Conservation (phyloP, 225 moss, liverwort and hornwort species). For the Ulota crispa region DNA sequence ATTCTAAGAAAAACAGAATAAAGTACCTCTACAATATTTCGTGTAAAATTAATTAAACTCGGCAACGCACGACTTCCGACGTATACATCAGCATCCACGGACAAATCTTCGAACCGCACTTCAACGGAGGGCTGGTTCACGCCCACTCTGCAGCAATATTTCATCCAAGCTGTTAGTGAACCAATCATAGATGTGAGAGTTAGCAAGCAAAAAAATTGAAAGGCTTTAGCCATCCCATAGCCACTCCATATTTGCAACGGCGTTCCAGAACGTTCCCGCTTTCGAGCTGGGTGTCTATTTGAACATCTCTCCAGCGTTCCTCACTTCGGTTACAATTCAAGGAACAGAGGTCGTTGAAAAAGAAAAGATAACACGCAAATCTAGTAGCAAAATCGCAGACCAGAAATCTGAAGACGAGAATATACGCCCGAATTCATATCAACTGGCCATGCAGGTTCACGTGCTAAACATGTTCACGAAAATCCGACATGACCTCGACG, state of each 20-base stretch:
- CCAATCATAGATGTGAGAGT: neutral
- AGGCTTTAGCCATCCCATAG: neutral
- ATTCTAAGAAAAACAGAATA: neutral
- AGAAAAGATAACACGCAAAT: neutral
- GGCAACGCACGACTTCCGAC: slow-evolving; percentile 75
- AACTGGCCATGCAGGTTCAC: neutral
- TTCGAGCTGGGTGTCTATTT: neutral
- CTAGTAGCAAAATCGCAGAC: neutral
- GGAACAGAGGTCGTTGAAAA: neutral
- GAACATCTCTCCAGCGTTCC: neutral
- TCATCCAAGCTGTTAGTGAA: slow-evolving; percentile 1
- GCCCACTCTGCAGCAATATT: slow-evolving; percentile 51
- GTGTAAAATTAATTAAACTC: slow-evolving; percentile 64
- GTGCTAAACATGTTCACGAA: neutral
- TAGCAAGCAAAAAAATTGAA: neutral
- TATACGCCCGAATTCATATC: neutral
- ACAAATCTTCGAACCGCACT: slow-evolving; percentile 69
- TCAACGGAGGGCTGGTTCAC: slow-evolving; percentile 65
- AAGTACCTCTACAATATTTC: slow-evolving; percentile 66
- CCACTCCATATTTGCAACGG: no score
- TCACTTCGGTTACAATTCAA: neutral
- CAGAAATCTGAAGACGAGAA: neutral
- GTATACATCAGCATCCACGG: slow-evolving; percentile 67
- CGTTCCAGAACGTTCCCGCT: neutral
- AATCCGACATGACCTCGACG: neutral